Evolutionary conservation across 2,329 filamentous ascomycete genomes (phyloP).

Genomic region (Phaeoacremonium minimum): DNA sequence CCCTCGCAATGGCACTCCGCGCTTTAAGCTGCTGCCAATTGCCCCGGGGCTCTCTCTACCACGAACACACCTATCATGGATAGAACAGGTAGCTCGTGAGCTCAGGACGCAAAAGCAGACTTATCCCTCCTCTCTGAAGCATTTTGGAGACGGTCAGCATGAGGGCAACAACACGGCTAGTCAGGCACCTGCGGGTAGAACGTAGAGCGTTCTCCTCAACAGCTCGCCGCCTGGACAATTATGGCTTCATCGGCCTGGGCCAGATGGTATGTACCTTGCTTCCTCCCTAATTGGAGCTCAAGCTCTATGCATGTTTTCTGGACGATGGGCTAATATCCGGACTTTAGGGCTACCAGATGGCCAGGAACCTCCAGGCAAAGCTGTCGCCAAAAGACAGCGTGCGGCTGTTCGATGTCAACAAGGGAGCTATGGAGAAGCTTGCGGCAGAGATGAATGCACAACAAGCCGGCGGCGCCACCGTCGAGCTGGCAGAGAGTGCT

Average conservation of each 20-base stretch:
- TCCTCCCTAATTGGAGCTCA: neutral
- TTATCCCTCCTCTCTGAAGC: too few species aligned
- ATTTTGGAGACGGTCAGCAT: too few species aligned
- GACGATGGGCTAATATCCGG: too few species aligned
- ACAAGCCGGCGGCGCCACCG: constrained; percentile 37
- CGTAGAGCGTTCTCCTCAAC: constrained; percentile 48
- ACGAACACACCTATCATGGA: too few species aligned
- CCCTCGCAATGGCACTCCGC: constrained; percentile 10
- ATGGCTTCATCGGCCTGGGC: constrained; percentile 57
- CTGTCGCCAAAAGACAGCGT: constrained; percentile 45
- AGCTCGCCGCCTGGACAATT: constrained; percentile 41
- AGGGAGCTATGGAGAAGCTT: constrained; percentile 39
- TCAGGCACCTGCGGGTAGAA: constrained; percentile 24
- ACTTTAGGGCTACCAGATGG: constrained; percentile 56
- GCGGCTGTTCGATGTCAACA: constrained; percentile 54
- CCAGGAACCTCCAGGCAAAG: constrained; percentile 56
- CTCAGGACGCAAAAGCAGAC: too few species aligned
- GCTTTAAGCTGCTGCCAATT: too few species aligned
- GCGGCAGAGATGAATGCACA: constrained; percentile 39
- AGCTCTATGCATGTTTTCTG: constrained; percentile 4
- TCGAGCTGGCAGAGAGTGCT: constrained; percentile 39
- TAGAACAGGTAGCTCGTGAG: too few species aligned
- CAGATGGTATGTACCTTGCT: constrained; percentile 46
- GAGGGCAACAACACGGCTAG: too few species aligned
- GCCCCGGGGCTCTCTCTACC: too few species aligned